Conservation (phyloP, 2,329 filamentous ascomycete species). For the Fusarium sp. region DNA sequence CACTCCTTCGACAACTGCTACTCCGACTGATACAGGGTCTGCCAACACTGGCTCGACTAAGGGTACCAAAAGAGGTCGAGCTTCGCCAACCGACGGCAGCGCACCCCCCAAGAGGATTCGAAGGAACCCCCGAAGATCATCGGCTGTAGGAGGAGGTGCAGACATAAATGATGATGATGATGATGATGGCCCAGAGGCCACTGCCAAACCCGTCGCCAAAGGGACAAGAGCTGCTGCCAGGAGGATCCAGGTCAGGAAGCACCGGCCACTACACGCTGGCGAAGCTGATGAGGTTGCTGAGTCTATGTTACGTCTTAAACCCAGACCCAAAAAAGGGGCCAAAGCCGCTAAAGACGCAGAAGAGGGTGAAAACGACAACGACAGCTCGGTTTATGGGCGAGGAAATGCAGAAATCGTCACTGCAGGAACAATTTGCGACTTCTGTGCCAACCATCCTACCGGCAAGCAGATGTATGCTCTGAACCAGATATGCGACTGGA, state of each 20-base stretch:
- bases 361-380: neutral
- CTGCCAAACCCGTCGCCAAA: neutral
- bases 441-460: constrained; percentile 25
- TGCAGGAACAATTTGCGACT: constrained; percentile 16
- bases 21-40: neutral
- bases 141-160: neutral
- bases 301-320: neutral
- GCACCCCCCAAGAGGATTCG: constrained; percentile 10
- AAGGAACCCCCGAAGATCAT: neutral
- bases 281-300: neutral
- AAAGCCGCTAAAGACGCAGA: neutral
- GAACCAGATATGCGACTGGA: constrained; percentile 7
- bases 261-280: neutral
- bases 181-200: neutral
- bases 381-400: neutral
- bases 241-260: neutral
- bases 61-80: constrained; percentile 10
- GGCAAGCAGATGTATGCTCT: constrained; percentile 10
- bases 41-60: neutral
- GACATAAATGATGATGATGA: neutral
- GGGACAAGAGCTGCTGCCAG: neutral
- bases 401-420: neutral
- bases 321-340: neutral
- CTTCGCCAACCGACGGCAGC: neutral
- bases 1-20: neutral